A percentile compares a stretch with the other conserved stretches of the same genome.
Conservation (phyloP, 2,329 filamentous ascomycete species). For the Ophiostoma quercus region DNA sequence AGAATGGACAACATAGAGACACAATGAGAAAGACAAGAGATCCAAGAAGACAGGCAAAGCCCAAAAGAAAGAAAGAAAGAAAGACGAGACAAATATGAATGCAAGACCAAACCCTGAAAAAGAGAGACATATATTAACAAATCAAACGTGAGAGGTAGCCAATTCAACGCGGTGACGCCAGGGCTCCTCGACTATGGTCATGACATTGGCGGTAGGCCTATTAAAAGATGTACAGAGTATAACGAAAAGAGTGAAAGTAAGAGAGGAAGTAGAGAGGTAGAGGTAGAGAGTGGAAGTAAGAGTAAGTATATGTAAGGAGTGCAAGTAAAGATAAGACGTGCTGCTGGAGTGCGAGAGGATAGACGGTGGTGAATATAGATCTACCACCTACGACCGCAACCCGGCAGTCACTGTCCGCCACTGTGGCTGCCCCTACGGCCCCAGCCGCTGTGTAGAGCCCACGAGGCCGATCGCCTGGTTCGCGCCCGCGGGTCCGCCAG, state of each 20-base stretch:
- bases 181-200: neutral
- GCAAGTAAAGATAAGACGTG: neutral
- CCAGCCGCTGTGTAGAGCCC: constrained; percentile 61
- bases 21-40: neutral
- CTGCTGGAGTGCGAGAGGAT: neutral
- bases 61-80: neutral
- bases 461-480: constrained; percentile 55
- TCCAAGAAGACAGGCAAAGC: neutral
- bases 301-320: neutral
- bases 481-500: constrained; percentile 27
- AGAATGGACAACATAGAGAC: neutral
- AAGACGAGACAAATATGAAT: neutral
- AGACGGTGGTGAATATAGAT: no score
- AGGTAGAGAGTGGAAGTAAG: no score
- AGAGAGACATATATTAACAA: neutral
- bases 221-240: neutral
- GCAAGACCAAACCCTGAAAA: neutral
- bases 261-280: neutral
- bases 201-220: neutral
- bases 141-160: constrained; percentile 7
- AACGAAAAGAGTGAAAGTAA: neutral
- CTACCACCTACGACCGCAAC: neutral
- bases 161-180: neutral
- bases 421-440: constrained; percentile 44
- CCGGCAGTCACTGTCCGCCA: neutral